These are phyloP conservation scores for Exobasidium cylindrosporum DNA, from an alignment of 1,284 basidiomycete species.

Conservation along the genomic window DNA sequence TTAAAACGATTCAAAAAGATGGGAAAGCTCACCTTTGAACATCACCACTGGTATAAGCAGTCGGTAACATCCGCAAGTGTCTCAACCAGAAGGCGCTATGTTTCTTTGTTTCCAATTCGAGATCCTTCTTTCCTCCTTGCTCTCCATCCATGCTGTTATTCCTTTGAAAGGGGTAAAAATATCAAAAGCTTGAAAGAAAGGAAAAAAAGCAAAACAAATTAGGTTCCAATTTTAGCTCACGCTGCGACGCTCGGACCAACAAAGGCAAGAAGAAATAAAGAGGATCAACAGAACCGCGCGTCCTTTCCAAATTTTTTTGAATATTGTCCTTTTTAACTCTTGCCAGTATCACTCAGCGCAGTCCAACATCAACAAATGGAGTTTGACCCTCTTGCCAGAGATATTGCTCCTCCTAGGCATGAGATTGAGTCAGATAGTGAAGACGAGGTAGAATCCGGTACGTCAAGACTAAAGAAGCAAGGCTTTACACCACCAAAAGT, in stretches of 20 bases:
- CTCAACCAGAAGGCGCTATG: conserved; percentile 45
- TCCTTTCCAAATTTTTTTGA: neutral
- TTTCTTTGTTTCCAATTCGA: conserved; percentile 14
- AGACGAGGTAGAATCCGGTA: neutral
- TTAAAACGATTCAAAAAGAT: neutral
- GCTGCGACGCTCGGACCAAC: neutral
- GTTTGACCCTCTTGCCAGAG: conserved; percentile 10
- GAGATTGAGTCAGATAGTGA: conserved; percentile 11
- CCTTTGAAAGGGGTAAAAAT: too few species aligned
- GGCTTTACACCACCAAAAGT: neutral
- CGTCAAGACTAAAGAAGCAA: neutral
- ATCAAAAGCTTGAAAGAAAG: too few species aligned
- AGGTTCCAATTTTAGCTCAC: too few species aligned
- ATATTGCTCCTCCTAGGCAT: conserved; percentile 9
- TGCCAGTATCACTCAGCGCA: neutral
- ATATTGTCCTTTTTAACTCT: neutral
- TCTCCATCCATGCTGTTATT: too few species aligned
- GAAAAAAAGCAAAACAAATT: too few species aligned
- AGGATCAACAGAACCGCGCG: neutral
- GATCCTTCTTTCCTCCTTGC: neutral
- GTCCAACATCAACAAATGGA: conserved; percentile 3
- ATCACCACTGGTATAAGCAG: conserved; percentile 43
- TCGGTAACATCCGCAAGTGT: conserved; percentile 42
- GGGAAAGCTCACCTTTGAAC: conserved; percentile 34
- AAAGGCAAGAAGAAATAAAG: neutral